Evolutionary conservation across 192 early-diverging fungal genomes (phyloP).

Genomic region (Coemansia sp.): DNA sequence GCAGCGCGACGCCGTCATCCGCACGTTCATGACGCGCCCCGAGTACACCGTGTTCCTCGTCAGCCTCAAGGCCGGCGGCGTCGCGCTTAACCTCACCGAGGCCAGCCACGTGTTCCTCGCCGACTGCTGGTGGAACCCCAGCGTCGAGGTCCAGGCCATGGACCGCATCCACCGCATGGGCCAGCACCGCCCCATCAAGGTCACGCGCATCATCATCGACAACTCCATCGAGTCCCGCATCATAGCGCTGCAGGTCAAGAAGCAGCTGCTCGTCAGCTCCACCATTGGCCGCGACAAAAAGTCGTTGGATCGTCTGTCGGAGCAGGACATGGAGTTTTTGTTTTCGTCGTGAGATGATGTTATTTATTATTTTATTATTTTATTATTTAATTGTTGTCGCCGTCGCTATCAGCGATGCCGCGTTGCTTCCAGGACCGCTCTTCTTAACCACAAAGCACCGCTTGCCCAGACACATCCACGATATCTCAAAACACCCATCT

Average conservation of each 20-base stretch:
- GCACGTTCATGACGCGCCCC: constrained; percentile 74
- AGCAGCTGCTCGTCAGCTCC: constrained; percentile 81
- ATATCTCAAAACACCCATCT: constrained; percentile 13
- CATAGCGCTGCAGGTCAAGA: constrained; percentile 90
- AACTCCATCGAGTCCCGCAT: constrained; percentile 92
- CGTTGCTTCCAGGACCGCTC: no score
- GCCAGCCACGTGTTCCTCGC: constrained; percentile 79
- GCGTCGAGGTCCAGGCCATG: constrained; percentile 77
- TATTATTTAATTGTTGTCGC: background rate
- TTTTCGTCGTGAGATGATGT: constrained; percentile 81
- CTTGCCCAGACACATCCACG: constrained; percentile 3
- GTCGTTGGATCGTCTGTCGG: constrained; percentile 67
- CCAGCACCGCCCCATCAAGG: constrained; percentile 85
- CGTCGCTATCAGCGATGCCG: background rate
- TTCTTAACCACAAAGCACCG: constrained; percentile 16
- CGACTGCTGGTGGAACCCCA: constrained; percentile 68
- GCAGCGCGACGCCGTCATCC: constrained; percentile 70
- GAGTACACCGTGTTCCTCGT: constrained; percentile 86
- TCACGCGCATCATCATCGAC: constrained; percentile 86
- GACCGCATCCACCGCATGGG: constrained; percentile 94
- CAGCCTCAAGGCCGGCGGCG: constrained; percentile 88
- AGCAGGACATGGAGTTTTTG: constrained; percentile 82
- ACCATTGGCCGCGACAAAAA: constrained; percentile 83
- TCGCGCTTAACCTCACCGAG: constrained; percentile 90
- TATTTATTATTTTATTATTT: background rate